Evolutionary conservation across 2,329 filamentous ascomycete genomes (phyloP), one percentile per base, ranked within the genome.

Genomic region (Trichoderma koningii): DNA sequence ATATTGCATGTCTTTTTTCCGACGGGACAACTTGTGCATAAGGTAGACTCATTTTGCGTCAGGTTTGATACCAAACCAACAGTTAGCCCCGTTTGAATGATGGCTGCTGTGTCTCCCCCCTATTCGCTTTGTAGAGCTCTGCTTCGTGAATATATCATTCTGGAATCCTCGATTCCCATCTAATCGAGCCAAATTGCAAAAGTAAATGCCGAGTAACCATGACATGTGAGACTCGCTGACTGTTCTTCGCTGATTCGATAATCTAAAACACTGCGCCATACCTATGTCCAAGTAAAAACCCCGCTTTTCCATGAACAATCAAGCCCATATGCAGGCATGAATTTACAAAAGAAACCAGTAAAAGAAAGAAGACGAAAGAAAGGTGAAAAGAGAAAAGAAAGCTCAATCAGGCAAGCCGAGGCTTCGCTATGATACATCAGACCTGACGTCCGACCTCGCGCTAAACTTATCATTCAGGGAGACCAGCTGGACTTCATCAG

Each of bases 401-500:
- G 4, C 7, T 30, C 21, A 19, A 21, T 15, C 15, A 19, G 14
- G 5, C 3, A 2, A 48, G n/a, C 15, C 10, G 21, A 47, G 38
- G 4, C 34, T n/a, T 9, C 23, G 44, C 42, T 28, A 63, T 63
- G 61, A 63, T 10, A 50, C 21, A 30, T 63, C 51, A 7, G 64
- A 64, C 34, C 52, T 53, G 14, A 48, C 15, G 4, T 63, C 61
- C 52, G 64, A 64, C 28, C 53, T 57, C 21, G 64, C 44, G 34
- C 65, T 67, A 2, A 60, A 55, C 30, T 56, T 47, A 14, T 68
- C 65, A 3, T 61, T 64, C 57, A 68, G 47, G 7, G 30, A 45
- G 10, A 66, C 65, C n/a, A 68, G 57, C 7, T 66, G 52, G 21
- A 62, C 63, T 38, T 62, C 62, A 19, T 68, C 66, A 14, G 42